Conservation (phyloP, 805 yeast genomes). For the Candida sithepensis region DNA sequence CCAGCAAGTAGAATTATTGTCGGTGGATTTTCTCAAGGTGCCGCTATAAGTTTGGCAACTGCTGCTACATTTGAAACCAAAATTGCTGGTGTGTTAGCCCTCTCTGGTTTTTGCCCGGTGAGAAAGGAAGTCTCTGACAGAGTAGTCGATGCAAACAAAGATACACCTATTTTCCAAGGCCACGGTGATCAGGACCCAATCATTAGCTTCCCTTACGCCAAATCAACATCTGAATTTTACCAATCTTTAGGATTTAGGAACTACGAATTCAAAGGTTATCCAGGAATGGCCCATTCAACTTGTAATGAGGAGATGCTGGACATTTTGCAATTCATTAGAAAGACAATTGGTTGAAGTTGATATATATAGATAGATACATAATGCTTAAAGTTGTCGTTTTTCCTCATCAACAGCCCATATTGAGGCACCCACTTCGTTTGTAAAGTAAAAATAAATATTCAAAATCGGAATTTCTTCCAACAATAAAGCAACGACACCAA, state of each 20-base stretch:
- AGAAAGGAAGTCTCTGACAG: slow-evolving; percentile 22
- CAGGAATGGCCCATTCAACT: slow-evolving; percentile 66
- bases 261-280: slow-evolving; percentile 51
- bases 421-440: slow-evolving; percentile 62
- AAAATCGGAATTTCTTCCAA: slow-evolving; percentile 54
- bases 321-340: slow-evolving; percentile 42
- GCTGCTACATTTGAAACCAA: slow-evolving; percentile 51
- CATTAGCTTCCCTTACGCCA: slow-evolving; percentile 41
- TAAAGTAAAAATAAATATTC: slow-evolving; percentile 50
- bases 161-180: slow-evolving; percentile 81
- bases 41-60: slow-evolving; percentile 68
- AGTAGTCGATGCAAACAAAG: slow-evolving; percentile 40
- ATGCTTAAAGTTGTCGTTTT: slow-evolving; percentile 3
- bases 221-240: slow-evolving; percentile 42
- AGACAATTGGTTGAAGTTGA: slow-evolving; percentile 9
- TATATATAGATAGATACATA: neutral
- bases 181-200: slow-evolving; percentile 82
- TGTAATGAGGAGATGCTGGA: slow-evolving; percentile 63
- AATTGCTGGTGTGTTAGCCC: slow-evolving; percentile 72
- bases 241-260: slow-evolving; percentile 41
- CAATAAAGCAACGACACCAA: slow-evolving; percentile 49
- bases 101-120: slow-evolving; percentile 71
- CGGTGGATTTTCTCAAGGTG: slow-evolving; percentile 97
- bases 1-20: slow-evolving; percentile 68
- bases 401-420: slow-evolving; percentile 53